Base-by-base conservation (phyloP, 2,329 filamentous ascomycete genomes). In the Colletotrichum lupini region DNA sequence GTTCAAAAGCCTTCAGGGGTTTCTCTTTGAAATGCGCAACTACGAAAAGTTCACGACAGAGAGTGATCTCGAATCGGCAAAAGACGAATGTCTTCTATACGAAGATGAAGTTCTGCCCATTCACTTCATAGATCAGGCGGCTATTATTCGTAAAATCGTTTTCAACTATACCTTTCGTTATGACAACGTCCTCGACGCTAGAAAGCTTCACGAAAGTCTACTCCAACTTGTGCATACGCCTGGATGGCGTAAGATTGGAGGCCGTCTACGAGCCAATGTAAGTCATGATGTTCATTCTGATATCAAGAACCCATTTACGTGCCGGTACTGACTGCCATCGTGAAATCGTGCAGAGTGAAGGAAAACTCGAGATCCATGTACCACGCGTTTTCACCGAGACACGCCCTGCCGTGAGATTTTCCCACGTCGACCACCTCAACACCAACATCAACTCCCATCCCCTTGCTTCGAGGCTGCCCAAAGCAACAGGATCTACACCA, bases 221-320 rank as follows among this genome's bases (percentile, higher is more conserved):
- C 76, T 77, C 12, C 76, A 75, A n/a, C 76, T 88, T 19, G 73
- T 87, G 7, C 78, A 83, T 19, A 82, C 80, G 8, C 83, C 82
- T 0, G 83, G 83, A 32, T 88, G 86, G 86, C 80, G 80, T 26
- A 85, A 85, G 72, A 73, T 88, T 1, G 85, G 84, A 0, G 86
- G 84, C 5, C 80, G 86, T 5, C 72, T 87, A 9, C 78, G 84
- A 22, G 32, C 78, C 16, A 83, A 82, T 68, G 83, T 83, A 78
- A 16, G 67, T 69, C 37, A 42, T 19, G 37, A 42, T 8, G 5
- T 42, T 7, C 6, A 42, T 19, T 42, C 6, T 19, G 7, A 42
- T 16, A 28, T 16, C 1, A 28, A 16, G 26, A 28, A 56, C 12
- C 2, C 6, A 1, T 26, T 26, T 2, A 12, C 8, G 5, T 28